Percentiles rank a stretch among this genome's conserved stretches.
Evolutionary conservation across 805 yeast genomes (phyloP).

Genomic region (Yamadazyma nakazawae): DNA sequence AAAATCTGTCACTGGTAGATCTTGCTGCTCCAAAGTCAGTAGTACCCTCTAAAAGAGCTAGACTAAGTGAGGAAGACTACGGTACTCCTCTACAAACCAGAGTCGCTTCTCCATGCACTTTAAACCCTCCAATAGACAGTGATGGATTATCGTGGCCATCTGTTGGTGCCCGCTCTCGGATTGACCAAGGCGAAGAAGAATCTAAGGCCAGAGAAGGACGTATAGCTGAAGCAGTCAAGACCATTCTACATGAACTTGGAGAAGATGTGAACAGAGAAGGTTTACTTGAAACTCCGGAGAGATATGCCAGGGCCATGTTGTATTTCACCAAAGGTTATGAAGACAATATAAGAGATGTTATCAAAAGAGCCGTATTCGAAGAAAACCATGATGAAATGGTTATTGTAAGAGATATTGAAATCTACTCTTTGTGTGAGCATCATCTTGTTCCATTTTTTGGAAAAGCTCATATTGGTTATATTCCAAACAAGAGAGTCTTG

Average conservation of each 20-base stretch:
- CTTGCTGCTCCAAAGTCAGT: constrained; percentile 17
- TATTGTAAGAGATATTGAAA: constrained; percentile 90
- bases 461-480: constrained; percentile 96
- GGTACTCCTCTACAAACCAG: constrained; percentile 67
- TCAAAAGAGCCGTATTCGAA: constrained; percentile 93
- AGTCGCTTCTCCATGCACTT: constrained; percentile 79
- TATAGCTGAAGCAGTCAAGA: constrained; percentile 80
- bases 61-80: constrained; percentile 12
- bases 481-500: constrained; percentile 88
- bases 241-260: constrained; percentile 78
- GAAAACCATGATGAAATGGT: constrained; percentile 99
- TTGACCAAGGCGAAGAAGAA: constrained; percentile 67
- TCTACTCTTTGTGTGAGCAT: constrained; percentile 93
- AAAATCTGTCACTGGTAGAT: background rate
- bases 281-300: constrained; percentile 85
- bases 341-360: constrained; percentile 86
- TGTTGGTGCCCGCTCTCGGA: constrained; percentile 72
- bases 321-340: constrained; percentile 96
- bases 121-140: constrained; percentile 80
- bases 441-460: constrained; percentile 97
- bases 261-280: constrained; percentile 92
- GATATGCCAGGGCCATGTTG: constrained; percentile 96
- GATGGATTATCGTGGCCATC: constrained; percentile 97
- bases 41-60: constrained; percentile 23
- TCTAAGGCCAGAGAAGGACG: constrained; percentile 63